These are phyloP conservation scores for Ustilago crameri DNA, from an alignment of 1,284 basidiomycete species.

Conservation along the genomic window DNA sequence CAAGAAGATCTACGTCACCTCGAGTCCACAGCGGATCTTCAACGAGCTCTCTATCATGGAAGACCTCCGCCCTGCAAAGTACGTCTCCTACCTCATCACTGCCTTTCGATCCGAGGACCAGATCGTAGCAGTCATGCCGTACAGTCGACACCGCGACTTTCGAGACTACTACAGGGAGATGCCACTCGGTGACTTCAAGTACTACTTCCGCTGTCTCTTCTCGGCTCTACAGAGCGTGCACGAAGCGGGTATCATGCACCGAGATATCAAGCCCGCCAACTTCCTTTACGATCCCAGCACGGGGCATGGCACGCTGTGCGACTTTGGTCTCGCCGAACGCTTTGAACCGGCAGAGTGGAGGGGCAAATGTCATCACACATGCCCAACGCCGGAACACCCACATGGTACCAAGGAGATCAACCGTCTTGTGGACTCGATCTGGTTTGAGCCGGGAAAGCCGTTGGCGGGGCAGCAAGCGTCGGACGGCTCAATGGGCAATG, in stretches of 20 bases:
- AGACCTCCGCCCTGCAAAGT: slow-evolving; percentile 70
- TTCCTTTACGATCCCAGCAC: slow-evolving; percentile 91
- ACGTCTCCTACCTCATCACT: slow-evolving; percentile 80
- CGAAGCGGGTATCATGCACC: slow-evolving; percentile 87
- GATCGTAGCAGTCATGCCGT: slow-evolving; percentile 94
- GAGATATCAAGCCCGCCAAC: slow-evolving; percentile 98
- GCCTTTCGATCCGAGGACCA: slow-evolving; percentile 93
- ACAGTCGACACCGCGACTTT: slow-evolving; percentile 91
- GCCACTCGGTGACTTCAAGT: slow-evolving; percentile 79
- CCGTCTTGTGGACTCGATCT: slow-evolving; percentile 50
- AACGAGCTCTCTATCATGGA: slow-evolving; percentile 96
- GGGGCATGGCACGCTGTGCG: slow-evolving; percentile 86
- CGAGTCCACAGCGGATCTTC: slow-evolving; percentile 87
- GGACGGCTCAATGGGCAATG: slow-evolving; percentile 6
- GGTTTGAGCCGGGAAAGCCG: slow-evolving; percentile 59
- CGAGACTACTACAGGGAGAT: slow-evolving; percentile 82
- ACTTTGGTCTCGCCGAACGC: slow-evolving; percentile 80
- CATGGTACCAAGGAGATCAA: slow-evolving; percentile 62
- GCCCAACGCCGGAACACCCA: slow-evolving; percentile 51
- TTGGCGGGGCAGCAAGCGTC: slow-evolving; percentile 31
- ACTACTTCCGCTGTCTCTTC: slow-evolving; percentile 91
- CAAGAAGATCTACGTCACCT: slow-evolving; percentile 97
- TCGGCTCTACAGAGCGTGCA: slow-evolving; percentile 90
- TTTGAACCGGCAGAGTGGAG: slow-evolving; percentile 63
- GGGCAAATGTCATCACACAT: slow-evolving; percentile 66